Evolutionary conservation across 2,329 filamentous ascomycete genomes (phyloP).

Genomic region (Fusarium denticulatum): DNA sequence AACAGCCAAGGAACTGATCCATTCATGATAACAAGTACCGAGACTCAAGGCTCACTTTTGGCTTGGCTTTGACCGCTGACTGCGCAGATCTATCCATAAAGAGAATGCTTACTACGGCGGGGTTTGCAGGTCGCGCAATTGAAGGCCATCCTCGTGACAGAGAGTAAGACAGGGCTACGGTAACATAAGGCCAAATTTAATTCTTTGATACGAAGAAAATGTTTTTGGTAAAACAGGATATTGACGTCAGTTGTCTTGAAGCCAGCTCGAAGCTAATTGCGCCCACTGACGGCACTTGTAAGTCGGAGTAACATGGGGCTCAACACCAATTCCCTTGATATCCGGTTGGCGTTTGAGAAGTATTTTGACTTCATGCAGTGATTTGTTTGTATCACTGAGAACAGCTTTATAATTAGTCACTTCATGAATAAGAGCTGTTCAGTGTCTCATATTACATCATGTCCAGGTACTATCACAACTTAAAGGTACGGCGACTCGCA

Average conservation of each 20-base stretch:
- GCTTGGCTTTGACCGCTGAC: background rate
- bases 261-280: background rate
- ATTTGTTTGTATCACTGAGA: background rate
- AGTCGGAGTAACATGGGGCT: background rate
- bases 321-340: background rate
- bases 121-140: background rate
- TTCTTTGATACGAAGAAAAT: background rate
- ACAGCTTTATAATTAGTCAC: background rate
- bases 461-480: background rate
- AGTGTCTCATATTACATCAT: background rate
- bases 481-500: background rate
- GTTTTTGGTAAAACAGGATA: background rate
- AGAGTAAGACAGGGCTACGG: background rate
- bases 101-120: background rate
- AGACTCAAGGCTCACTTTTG: background rate
- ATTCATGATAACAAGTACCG: background rate
- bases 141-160: background rate
- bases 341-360: background rate
- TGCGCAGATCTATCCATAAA: slow-evolving; percentile 9
- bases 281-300: background rate
- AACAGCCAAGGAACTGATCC: background rate
- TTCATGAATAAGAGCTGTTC: background rate
- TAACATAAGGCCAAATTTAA: background rate
- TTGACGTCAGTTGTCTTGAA: slow-evolving; percentile 14
- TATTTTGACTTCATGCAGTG: background rate